phyloP scores from a whole-genome alignment of 371 early-diverging fungal species.

The Zychaea mexicana region DNA sequence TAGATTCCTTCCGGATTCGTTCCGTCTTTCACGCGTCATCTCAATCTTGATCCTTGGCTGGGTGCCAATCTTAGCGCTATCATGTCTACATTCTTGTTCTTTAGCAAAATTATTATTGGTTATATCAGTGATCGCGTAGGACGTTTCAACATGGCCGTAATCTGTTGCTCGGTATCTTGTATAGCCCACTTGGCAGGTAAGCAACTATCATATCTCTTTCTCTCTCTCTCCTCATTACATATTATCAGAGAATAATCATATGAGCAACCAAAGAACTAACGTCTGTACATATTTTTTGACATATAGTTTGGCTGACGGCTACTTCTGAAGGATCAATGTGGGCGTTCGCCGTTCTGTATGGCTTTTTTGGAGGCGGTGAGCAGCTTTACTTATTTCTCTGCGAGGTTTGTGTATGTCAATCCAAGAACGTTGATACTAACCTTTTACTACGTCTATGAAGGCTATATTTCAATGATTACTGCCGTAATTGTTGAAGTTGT shows the following conservation, averaged over 20 bases:
- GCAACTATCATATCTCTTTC: background rate
- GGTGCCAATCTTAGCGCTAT: slow-evolving; percentile 44
- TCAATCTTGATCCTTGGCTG: slow-evolving; percentile 33
- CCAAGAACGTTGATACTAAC: no score
- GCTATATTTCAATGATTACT: slow-evolving; percentile 51
- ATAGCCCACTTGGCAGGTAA: slow-evolving; percentile 24
- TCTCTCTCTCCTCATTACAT: no score
- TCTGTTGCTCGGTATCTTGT: slow-evolving; percentile 49
- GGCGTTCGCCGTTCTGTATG: slow-evolving; percentile 48
- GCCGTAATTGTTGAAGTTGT: slow-evolving; percentile 51
- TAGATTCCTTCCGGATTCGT: slow-evolving; percentile 14
- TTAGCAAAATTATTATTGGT: slow-evolving; percentile 49
- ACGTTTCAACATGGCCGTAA: slow-evolving; percentile 52
- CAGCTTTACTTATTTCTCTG: background rate
- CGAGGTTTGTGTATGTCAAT: no score
- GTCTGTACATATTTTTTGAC: no score
- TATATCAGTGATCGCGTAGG: slow-evolving; percentile 56
- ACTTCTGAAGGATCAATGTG: slow-evolving; percentile 35
- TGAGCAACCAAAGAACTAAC: no score
- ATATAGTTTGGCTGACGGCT: slow-evolving; percentile 47
- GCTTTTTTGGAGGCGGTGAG: slow-evolving; percentile 32
- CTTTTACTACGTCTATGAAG: no score
- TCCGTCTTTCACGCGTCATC: slow-evolving; percentile 29
- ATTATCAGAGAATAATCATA: no score
- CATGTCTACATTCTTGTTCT: slow-evolving; percentile 47